phyloP scores from a whole-genome alignment of 495 filamentous ascomycete genomes.

The Annulohypoxylon maeteangense region DNA sequence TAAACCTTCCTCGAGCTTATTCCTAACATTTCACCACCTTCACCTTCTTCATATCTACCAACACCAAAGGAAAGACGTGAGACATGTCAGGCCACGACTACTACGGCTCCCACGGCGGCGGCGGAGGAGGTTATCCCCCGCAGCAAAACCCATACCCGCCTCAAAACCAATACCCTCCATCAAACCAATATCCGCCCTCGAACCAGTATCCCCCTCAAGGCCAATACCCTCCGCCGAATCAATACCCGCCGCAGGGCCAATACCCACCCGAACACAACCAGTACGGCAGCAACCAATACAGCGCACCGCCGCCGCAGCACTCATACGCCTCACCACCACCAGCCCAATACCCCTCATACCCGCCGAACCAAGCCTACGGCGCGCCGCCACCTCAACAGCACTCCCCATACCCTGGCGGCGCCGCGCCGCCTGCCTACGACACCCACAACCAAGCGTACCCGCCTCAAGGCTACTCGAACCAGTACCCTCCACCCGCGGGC shows the following conservation, averaged over 20 bases:
- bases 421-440: conserved; percentile 36
- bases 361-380: conserved; percentile 37
- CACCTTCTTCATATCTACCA: not conserved
- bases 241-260: conserved; percentile 38
- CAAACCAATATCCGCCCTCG: conserved; percentile 38
- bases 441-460: conserved; percentile 41
- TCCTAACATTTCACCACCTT: not conserved
- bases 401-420: conserved; percentile 36
- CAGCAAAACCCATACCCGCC: conserved; percentile 28
- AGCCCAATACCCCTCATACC: conserved; percentile 40
- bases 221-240: conserved; percentile 34
- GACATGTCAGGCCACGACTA: conserved; percentile 46
- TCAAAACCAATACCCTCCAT: conserved; percentile 29
- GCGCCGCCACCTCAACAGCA: conserved; percentile 32
- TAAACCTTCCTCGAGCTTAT: not conserved
- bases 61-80: not conserved
- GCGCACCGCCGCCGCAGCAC: conserved; percentile 38
- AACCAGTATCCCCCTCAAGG: conserved; percentile 22
- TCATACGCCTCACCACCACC: conserved; percentile 42
- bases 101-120: conserved; percentile 36
- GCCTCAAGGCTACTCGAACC: conserved; percentile 40
- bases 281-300: conserved; percentile 28
- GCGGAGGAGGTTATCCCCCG: conserved; percentile 35
- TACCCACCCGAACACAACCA: conserved; percentile 38
- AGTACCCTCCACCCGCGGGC: conserved; percentile 35